Conservation (phyloP, 305 asterid species). For the Fraxinus baroniana region DNA sequence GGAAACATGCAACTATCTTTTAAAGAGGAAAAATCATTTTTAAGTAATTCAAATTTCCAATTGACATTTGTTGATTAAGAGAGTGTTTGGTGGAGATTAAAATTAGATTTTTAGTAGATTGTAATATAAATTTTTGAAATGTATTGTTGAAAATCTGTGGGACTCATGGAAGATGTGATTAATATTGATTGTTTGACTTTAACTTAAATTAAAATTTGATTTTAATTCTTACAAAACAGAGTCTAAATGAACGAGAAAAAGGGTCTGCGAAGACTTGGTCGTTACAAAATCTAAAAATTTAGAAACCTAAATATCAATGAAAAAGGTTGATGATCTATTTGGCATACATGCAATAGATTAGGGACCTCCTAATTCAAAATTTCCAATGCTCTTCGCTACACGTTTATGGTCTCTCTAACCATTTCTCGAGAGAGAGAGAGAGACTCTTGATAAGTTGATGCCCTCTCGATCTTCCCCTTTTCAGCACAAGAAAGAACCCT, state of each 20-base stretch:
- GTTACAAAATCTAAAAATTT: background rate
- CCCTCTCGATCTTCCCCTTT: background rate
- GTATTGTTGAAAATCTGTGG: no score
- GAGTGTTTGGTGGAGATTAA: no score
- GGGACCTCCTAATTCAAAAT: background rate
- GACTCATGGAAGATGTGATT: no score
- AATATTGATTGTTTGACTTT: no score
- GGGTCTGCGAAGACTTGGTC: background rate
- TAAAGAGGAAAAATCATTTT: background rate
- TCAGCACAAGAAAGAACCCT: constrained; percentile 34
- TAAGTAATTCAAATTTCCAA: background rate
- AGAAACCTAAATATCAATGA: background rate
- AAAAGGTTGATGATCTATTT: background rate
- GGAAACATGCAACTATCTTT: background rate
- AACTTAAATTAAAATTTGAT: no score
- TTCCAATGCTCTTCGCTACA: background rate
- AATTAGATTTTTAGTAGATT: no score
- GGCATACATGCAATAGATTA: background rate
- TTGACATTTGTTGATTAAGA: background rate
- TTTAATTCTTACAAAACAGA: no score
- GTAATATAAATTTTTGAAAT: no score
- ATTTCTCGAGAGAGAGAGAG: background rate
- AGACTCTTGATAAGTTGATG: background rate
- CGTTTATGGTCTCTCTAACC: background rate
- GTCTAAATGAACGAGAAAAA: background rate